Conservation (phyloP, 148 eudicot species). For the Spergularia marina region DNA sequence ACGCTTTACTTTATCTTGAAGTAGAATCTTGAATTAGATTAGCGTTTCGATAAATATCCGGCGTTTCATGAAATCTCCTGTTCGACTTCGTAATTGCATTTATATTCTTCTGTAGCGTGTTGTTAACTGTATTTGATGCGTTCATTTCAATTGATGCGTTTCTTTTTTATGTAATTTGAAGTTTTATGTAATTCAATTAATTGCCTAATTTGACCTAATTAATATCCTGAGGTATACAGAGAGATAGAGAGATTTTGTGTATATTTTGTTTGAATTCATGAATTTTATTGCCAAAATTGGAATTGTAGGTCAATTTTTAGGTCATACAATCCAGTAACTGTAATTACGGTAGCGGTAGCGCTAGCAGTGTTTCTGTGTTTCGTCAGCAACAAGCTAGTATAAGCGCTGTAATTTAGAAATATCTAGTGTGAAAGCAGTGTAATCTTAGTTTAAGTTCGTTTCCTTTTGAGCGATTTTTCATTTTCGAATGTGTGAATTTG, state of each 20-base stretch:
- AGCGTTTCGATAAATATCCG: not conserved
- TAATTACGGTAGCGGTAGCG: not conserved
- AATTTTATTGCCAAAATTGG: not conserved
- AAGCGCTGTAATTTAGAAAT: not conserved
- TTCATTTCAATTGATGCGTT: not conserved
- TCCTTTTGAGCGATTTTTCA: not conserved
- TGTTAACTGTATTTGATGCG: not conserved
- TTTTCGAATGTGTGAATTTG: not conserved
- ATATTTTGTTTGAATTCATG: not conserved
- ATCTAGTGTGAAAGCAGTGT: not conserved
- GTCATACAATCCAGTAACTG: not conserved
- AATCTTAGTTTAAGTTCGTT: not conserved
- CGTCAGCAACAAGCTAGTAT: not conserved
- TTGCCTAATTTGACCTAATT: not conserved
- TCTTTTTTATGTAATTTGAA: not conserved
- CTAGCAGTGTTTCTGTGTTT: not conserved
- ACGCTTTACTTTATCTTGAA: not conserved
- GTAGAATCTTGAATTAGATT: not conserved
- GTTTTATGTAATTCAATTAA: slow-evolving; percentile 1
- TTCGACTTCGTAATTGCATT: not conserved
- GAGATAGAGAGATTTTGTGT: not conserved
- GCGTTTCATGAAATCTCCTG: not conserved
- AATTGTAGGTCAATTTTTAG: slow-evolving; percentile 2
- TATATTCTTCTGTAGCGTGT: not conserved
- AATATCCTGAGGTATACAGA: not conserved